Evolutionary conservation across 805 yeast species (phyloP).

Genomic region (Candida corydali): DNA sequence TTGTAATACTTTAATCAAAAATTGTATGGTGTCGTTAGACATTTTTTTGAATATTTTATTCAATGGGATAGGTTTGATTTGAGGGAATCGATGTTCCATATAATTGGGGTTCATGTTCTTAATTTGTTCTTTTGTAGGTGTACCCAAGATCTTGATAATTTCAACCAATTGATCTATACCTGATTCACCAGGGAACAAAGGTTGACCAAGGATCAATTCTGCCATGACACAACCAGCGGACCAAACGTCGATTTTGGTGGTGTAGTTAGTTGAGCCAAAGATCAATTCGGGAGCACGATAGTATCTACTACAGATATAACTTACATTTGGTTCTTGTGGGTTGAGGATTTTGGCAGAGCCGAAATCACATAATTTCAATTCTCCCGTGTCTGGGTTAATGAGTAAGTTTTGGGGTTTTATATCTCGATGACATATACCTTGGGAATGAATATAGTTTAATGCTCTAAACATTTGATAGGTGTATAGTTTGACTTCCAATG

Average conservation of each 20-base stretch:
- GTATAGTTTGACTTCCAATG: slow-evolving; percentile 81
- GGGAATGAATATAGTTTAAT: slow-evolving; percentile 69
- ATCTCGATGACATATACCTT: slow-evolving; percentile 88
- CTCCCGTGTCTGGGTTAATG: slow-evolving; percentile 80
- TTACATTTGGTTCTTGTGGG: slow-evolving; percentile 90
- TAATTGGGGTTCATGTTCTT: slow-evolving; percentile 94
- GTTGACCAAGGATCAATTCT: slow-evolving; percentile 91
- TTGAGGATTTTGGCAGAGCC: slow-evolving; percentile 91
- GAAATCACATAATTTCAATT: slow-evolving; percentile 90
- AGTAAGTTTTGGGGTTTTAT: slow-evolving; percentile 87
- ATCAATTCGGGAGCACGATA: slow-evolving; percentile 97
- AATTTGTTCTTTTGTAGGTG: slow-evolving; percentile 90
- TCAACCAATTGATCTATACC: slow-evolving; percentile 98
- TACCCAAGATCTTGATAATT: slow-evolving; percentile 91
- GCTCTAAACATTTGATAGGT: slow-evolving; percentile 76
- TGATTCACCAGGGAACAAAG: slow-evolving; percentile 95
- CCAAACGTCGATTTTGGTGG: slow-evolving; percentile 97
- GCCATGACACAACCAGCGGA: slow-evolving; percentile 98
- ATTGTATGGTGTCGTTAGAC: slow-evolving; percentile 49
- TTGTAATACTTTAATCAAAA: slow-evolving; percentile 54
- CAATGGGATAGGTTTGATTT: slow-evolving; percentile 73
- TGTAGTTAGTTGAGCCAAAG: slow-evolving; percentile 94
- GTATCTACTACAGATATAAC: slow-evolving; percentile 94
- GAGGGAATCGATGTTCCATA: slow-evolving; percentile 95
- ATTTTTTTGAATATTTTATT: slow-evolving; percentile 59